Percentiles rank a stretch among this genome's conserved stretches.
Evolutionary conservation across 176 grass and related monocot genomes (phyloP).

Genomic region (Aegilops bicornis): DNA sequence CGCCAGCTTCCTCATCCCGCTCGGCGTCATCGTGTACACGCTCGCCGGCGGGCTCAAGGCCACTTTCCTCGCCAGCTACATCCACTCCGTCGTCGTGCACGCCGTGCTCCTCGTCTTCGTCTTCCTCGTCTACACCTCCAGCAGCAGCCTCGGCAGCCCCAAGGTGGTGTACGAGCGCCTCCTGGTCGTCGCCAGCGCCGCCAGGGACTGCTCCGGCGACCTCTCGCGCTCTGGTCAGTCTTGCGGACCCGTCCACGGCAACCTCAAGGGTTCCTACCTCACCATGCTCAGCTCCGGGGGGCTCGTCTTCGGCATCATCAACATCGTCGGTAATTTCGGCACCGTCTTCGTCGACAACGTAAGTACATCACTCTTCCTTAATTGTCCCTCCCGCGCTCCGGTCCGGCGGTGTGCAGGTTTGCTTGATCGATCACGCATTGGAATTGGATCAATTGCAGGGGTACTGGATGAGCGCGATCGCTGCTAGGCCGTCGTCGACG

Average conservation of each 20-base stretch:
- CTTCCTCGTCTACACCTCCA: slow-evolving; percentile 62
- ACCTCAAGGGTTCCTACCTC: slow-evolving; percentile 69
- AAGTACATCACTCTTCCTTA: neutral
- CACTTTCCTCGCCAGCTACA: slow-evolving; percentile 84
- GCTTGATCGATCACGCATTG: neutral
- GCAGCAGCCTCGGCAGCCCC: slow-evolving; percentile 61
- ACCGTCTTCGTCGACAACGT: slow-evolving; percentile 80
- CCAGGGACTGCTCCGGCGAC: slow-evolving; percentile 44
- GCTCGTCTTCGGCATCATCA: slow-evolving; percentile 79
- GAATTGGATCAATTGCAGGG: slow-evolving; percentile 19
- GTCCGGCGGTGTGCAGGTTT: neutral
- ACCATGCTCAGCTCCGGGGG: slow-evolving; percentile 85
- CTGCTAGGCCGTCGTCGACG: slow-evolving; percentile 67
- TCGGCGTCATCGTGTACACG: slow-evolving; percentile 74
- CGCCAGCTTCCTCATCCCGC: slow-evolving; percentile 79
- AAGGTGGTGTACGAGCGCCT: slow-evolving; percentile 60
- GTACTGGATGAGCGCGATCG: slow-evolving; percentile 85
- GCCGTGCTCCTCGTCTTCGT: slow-evolving; percentile 67
- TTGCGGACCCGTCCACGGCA: slow-evolving; percentile 68
- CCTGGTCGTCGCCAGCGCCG: slow-evolving; percentile 36
- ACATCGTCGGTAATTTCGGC: slow-evolving; percentile 80
- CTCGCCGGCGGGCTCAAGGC: slow-evolving; percentile 73
- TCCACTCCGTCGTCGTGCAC: slow-evolving; percentile 74
- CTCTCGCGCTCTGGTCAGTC: slow-evolving; percentile 48
- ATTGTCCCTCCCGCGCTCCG: neutral